These are phyloP conservation scores for Trichoderma gracile DNA, from an alignment of 2,329 filamentous ascomycete genomes.

Conservation along the genomic window DNA sequence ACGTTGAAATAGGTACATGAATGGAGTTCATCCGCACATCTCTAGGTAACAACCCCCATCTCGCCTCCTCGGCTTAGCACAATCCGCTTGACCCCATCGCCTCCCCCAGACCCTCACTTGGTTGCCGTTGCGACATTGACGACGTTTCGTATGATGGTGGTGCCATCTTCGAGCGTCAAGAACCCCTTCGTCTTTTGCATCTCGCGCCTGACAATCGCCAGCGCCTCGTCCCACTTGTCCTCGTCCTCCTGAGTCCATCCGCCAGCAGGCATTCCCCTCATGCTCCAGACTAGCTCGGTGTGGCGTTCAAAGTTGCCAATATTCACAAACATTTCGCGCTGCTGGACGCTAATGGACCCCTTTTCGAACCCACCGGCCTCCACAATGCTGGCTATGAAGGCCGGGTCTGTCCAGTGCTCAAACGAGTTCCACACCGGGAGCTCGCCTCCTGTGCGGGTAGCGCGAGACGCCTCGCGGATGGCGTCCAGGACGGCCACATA, in stretches of 20 bases:
- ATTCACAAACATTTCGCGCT: slow-evolving; percentile 19
- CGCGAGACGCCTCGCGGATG: slow-evolving; percentile 15
- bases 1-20: too few species aligned
- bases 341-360: neutral
- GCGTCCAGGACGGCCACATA: slow-evolving; percentile 2
- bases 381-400: slow-evolving; percentile 8
- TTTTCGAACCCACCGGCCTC: slow-evolving; percentile 19
- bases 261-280: slow-evolving; percentile 16
- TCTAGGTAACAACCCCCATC: neutral
- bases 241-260: slow-evolving; percentile 19
- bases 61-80: neutral
- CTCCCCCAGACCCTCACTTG: neutral
- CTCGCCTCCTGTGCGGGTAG: neutral
- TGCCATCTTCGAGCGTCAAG: slow-evolving; percentile 10
- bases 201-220: slow-evolving; percentile 22
- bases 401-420: slow-evolving; percentile 9
- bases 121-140: slow-evolving; percentile 18
- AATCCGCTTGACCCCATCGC: neutral
- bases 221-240: slow-evolving; percentile 15
- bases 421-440: slow-evolving; percentile 18
- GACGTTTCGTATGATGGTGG: neutral
- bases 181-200: slow-evolving; percentile 14
- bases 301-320: slow-evolving; percentile 9
- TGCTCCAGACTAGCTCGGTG: slow-evolving; percentile 11
- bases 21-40: neutral